These are phyloP conservation scores for Gossypium raimondii DNA, from an alignment of 345 rosid genomes.

Conservation along the genomic window DNA sequence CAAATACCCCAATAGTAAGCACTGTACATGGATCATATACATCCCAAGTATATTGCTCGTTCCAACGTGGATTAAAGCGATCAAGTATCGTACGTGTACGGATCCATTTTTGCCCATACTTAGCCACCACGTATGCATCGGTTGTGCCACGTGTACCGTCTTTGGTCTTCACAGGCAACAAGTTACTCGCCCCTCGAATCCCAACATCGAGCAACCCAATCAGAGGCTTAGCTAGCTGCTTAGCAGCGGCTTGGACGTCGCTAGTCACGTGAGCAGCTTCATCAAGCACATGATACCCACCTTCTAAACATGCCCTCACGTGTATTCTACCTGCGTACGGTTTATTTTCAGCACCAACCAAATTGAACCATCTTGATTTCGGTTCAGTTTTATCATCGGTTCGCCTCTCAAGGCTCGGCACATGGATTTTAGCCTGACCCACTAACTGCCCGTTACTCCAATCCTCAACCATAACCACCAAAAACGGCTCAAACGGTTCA, in stretches of 20 bases:
- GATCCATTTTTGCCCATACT: constrained; percentile 95
- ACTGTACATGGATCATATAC: constrained; percentile 88
- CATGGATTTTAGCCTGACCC: constrained; percentile 66
- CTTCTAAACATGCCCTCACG: constrained; percentile 69
- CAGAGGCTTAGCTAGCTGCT: constrained; percentile 71
- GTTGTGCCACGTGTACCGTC: constrained; percentile 90
- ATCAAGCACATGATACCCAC: constrained; percentile 90
- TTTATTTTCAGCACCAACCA: constrained; percentile 53
- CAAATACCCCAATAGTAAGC: constrained; percentile 76
- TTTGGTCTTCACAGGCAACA: constrained; percentile 76
- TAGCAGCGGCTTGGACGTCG: constrained; percentile 79
- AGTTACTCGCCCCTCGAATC: constrained; percentile 70
- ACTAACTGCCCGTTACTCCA: constrained; percentile 43
- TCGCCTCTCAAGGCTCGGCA: constrained; percentile 70
- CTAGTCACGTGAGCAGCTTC: constrained; percentile 95
- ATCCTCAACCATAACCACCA: constrained; percentile 71
- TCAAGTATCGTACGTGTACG: constrained; percentile 79
- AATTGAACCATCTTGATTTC: constrained; percentile 81
- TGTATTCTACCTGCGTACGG: constrained; percentile 84
- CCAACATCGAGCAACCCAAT: constrained; percentile 87
- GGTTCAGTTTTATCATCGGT: constrained; percentile 51
- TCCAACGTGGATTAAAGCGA: constrained; percentile 92
- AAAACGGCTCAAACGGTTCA: constrained; percentile 90
- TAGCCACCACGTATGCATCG: constrained; percentile 87
- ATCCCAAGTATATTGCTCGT: constrained; percentile 93